Conservation (phyloP, 495 filamentous ascomycete genomes). For the Xylaria cubensis region DNA sequence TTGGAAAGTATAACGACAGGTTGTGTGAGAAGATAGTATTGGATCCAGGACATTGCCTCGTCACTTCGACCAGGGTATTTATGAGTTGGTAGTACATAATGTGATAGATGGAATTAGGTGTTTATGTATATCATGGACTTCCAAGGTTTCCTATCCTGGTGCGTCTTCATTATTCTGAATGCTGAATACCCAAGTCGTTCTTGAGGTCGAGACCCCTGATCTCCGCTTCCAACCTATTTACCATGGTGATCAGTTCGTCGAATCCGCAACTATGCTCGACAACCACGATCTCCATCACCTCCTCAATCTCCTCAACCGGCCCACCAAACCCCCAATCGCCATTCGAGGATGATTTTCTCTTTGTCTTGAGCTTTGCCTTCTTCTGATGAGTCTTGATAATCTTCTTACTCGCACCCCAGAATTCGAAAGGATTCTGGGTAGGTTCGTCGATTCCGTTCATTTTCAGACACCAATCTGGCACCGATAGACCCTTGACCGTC, state of each 20-base stretch:
- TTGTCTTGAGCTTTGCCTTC: conserved; percentile 3
- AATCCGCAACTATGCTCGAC: conserved; percentile 15
- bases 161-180: background rate
- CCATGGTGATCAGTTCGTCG: background rate
- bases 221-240: conserved; percentile 1
- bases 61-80: background rate
- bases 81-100: background rate
- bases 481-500: background rate
- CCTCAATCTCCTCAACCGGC: conserved; percentile 6
- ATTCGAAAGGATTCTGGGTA: conserved; percentile 3
- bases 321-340: background rate
- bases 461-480: conserved; percentile 4
- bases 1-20: background rate
- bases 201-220: conserved; percentile 15
- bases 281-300: background rate
- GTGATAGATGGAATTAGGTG: background rate
- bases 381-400: background rate
- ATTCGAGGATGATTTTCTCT: background rate
- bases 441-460: background rate
- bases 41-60: background rate
- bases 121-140: background rate
- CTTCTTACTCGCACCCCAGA: conserved; percentile 6
- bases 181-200: background rate
- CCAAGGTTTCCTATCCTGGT: background rate
- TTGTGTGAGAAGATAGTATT: background rate